A percentile compares a stretch with the other conserved stretches of the same genome.
Conservation (phyloP, 768 basidiomycete genomes). For the Collybia nuda region DNA sequence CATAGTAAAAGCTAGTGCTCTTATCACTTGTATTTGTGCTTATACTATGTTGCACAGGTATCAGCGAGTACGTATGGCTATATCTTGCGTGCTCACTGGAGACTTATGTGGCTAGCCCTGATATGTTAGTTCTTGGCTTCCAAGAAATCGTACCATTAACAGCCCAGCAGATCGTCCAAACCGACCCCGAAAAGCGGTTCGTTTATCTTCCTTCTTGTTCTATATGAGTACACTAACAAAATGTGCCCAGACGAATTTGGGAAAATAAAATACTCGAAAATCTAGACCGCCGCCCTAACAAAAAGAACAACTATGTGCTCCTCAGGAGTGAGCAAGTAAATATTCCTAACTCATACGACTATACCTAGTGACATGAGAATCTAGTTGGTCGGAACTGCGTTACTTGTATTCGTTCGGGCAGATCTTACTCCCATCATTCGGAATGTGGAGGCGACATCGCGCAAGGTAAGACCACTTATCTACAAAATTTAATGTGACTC, state of each 20-base stretch:
- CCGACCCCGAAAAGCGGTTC: slow-evolving; percentile 90
- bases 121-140: slow-evolving; percentile 88
- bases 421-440: slow-evolving; percentile 78
- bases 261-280: slow-evolving; percentile 80
- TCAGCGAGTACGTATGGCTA: slow-evolving; percentile 46
- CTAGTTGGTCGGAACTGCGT: slow-evolving; percentile 92
- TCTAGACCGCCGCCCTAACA: slow-evolving; percentile 67
- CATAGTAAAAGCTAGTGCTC: slow-evolving; percentile 47
- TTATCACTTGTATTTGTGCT: slow-evolving; percentile 16
- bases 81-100: not conserved
- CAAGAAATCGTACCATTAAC: slow-evolving; percentile 98
- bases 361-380: slow-evolving; percentile 12
- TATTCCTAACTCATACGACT: slow-evolving; percentile 1
- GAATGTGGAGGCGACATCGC: slow-evolving; percentile 88
- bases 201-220: slow-evolving; percentile 8
- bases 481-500: not conserved
- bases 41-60: slow-evolving; percentile 15
- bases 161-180: slow-evolving; percentile 95
- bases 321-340: slow-evolving; percentile 89
- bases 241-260: slow-evolving; percentile 72
- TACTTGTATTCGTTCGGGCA: slow-evolving; percentile 81
- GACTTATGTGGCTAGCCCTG: slow-evolving; percentile 54
- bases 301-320: slow-evolving; percentile 75
- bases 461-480: slow-evolving; percentile 59
- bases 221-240: not conserved